Evolutionary conservation across 2,329 filamentous ascomycete genomes (phyloP), one percentile per base, ranked within the genome.

Genomic region (Microdochium nivale): DNA sequence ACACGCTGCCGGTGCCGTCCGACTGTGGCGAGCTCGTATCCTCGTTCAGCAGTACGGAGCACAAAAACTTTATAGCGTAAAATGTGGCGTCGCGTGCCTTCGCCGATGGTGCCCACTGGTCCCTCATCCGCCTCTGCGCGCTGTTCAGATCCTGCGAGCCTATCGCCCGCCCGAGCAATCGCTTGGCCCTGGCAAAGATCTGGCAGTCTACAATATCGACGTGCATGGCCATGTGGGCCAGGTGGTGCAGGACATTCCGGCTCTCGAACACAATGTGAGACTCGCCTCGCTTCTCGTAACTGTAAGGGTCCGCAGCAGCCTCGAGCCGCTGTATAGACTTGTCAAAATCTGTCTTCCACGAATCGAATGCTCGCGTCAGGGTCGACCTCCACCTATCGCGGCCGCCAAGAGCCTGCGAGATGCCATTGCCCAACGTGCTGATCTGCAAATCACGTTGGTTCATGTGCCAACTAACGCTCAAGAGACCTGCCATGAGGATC

Each of bases 221-320:
- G 63, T 97, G 90, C 80, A 96, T 96, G 2, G 90, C 90, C 89
- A 99, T 96, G 67, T 97, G 94, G 0, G 94, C 94, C 13, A 99
- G 75, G 61, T 95, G 90, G 64, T 97, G 91, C 46, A 97, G 75
- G 25, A 96, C 92, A 2, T 87, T 95, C 21, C 90, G 83, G 56
- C 87, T 90, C 65, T 96, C 90, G 60, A 94, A 92, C 27, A 95
- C 84, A 14, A 80, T 70, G 52, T 77, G 80, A 49, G 74, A 70
- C 53, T 82, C 77, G 59, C 85, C 85, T 55, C 87, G 82, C 60
- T 86, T 83, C 44, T 78, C 74, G 57, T 76, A 76, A 48, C 71
- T 70, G 58, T 83, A 82, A 2, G 81, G 79, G 50, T 80, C 77
- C 24, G 71, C 69, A 27, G 74, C 66, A 3, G 66, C 65, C 44